Evolutionary conservation across 208 protist species (phyloP).

Genomic region (Crithidia acanthocephali): DNA sequence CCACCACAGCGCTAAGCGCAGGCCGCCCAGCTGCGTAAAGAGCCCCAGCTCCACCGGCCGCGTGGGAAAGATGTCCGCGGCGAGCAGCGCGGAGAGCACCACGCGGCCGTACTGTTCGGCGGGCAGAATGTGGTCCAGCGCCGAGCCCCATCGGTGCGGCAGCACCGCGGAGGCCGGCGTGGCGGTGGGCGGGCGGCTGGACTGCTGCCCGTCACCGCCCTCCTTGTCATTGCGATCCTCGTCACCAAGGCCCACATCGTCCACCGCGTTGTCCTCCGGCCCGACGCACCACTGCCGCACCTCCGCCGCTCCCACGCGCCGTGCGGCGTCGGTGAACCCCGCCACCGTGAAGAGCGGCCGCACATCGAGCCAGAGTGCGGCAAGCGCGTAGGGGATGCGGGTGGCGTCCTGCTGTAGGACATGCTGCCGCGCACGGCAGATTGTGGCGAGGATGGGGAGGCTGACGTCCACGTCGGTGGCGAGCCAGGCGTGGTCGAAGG

Average conservation of each 20-base stretch:
- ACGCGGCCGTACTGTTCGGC: slow-evolving; percentile 30
- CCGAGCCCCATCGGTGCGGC: slow-evolving; percentile 26
- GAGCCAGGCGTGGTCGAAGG: slow-evolving; percentile 54
- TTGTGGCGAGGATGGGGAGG: slow-evolving; percentile 62
- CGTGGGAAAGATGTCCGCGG: slow-evolving; percentile 51
- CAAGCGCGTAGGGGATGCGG: slow-evolving; percentile 64
- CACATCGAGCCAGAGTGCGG: slow-evolving; percentile 55
- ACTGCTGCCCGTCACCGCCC: neutral
- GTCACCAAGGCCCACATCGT: neutral
- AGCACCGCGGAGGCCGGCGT: neutral
- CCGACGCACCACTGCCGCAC: slow-evolving; percentile 25
- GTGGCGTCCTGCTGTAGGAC: slow-evolving; percentile 39
- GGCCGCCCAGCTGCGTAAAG: slow-evolving; percentile 36
- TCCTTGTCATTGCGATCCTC: neutral
- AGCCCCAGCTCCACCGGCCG: slow-evolving; percentile 35
- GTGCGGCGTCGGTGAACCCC: slow-evolving; percentile 11
- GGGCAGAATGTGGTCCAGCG: slow-evolving; percentile 35
- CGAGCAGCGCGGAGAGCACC: slow-evolving; percentile 42
- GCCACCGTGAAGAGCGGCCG: slow-evolving; percentile 62
- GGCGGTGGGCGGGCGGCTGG: neutral
- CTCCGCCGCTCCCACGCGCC: neutral
- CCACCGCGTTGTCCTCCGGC: slow-evolving; percentile 15
- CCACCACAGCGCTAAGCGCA: slow-evolving; percentile 73
- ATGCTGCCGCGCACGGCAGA: slow-evolving; percentile 56
- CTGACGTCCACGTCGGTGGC: slow-evolving; percentile 46